Conservation (phyloP, 768 basidiomycete genomes). For the Dioszegia hungarica region DNA sequence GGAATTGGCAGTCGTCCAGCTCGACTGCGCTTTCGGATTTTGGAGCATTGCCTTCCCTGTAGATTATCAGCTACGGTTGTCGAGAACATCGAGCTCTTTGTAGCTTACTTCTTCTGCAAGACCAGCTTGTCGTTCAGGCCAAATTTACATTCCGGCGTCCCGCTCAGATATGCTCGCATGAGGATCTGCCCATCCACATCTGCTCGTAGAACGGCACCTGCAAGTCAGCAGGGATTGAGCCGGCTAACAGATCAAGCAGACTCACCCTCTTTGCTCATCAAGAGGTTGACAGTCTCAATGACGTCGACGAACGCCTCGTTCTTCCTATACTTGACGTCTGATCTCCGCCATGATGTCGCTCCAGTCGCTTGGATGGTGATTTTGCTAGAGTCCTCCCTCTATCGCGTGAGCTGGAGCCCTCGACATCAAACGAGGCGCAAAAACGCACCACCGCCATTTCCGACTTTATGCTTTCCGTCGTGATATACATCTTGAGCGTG, state of each 20-base stretch:
- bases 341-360: constrained; percentile 88
- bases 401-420: background rate
- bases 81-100: background rate
- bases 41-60: constrained; percentile 28
- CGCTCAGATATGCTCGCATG: constrained; percentile 95
- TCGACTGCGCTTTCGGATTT: constrained; percentile 66
- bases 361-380: constrained; percentile 97
- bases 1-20: constrained; percentile 96
- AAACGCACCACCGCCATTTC: constrained; percentile 71
- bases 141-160: constrained; percentile 98
- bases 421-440: background rate
- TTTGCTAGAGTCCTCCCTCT: constrained; percentile 91
- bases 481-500: constrained; percentile 95
- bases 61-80: background rate
- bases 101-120: constrained; percentile 70
- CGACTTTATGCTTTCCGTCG: constrained; percentile 88
- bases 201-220: constrained; percentile 84
- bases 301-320: constrained; percentile 99
- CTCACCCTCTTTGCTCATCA: constrained; percentile 93
- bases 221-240: background rate
- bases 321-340: constrained; percentile 97
- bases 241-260: background rate
- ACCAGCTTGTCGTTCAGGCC: constrained; percentile 98
- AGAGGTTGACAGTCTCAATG: constrained; percentile 89
- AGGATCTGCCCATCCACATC: constrained; percentile 97